A percentile compares a stretch with the other conserved stretches of the same genome.
Evolutionary conservation across 371 early-diverging fungal species (phyloP).

Genomic region (Rhizomucor pusillus): DNA sequence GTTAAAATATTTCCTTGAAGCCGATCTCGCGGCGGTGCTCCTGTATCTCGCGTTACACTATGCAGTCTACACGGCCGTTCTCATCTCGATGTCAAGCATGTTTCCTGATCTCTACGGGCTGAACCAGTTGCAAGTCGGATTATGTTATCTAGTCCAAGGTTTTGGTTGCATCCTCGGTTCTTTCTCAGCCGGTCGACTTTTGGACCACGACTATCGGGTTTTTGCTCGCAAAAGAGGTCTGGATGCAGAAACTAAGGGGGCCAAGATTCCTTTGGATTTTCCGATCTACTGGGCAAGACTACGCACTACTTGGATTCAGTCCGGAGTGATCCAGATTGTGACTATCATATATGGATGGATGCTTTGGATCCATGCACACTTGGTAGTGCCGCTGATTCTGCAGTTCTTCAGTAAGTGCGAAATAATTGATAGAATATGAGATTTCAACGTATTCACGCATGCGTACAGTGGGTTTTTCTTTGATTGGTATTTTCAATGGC

Average conservation of each 20-base stretch:
- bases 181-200: conserved; percentile 10
- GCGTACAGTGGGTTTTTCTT: too few species aligned
- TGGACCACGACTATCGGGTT: not conserved
- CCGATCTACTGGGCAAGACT: conserved; percentile 17
- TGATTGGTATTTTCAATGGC: too few species aligned
- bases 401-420: conserved; percentile 17
- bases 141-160: conserved; percentile 15
- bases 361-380: conserved; percentile 2
- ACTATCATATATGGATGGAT: conserved; percentile 20
- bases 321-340: conserved; percentile 4
- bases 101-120: too few species aligned
- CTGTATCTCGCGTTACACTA: too few species aligned
- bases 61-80: not conserved
- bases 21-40: too few species aligned
- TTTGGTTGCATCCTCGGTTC: conserved; percentile 11
- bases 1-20: conserved; percentile 12
- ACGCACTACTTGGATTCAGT: conserved; percentile 9
- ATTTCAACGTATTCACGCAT: too few species aligned
- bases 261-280: conserved; percentile 13
- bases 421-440: too few species aligned
- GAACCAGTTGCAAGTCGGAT: conserved; percentile 15
- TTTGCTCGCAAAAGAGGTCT: conserved; percentile 3
- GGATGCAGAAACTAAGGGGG: not conserved
- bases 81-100: too few species aligned
- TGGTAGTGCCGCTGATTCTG: conserved; percentile 14